Conservation (phyloP, 352 stramenopile genomes). For the Phytophthora constricta region DNA sequence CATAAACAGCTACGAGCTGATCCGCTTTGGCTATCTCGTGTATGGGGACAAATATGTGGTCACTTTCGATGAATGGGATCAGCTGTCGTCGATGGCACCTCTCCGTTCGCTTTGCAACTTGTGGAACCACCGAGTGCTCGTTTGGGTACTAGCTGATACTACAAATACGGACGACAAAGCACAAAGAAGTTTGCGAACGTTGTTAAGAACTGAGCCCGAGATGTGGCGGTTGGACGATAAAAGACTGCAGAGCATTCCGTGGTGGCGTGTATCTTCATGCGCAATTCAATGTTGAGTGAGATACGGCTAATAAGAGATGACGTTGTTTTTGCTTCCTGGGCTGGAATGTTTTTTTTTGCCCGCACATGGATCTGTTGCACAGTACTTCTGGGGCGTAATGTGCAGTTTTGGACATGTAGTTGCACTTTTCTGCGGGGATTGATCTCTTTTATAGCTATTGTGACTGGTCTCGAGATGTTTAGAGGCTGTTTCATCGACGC, state of each 20-base stretch:
- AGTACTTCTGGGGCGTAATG: too few species aligned
- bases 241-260: slow-evolving; percentile 5
- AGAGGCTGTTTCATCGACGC: background rate
- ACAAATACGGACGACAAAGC: background rate
- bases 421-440: too few species aligned
- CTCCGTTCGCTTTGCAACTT: slow-evolving; percentile 21
- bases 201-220: slow-evolving; percentile 3
- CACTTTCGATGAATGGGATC: slow-evolving; percentile 30
- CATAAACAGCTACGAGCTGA: slow-evolving; percentile 33
- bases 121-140: slow-evolving; percentile 32
- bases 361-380: too few species aligned
- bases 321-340: too few species aligned
- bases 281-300: slow-evolving; percentile 11
- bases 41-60: slow-evolving; percentile 32
- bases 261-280: slow-evolving; percentile 2
- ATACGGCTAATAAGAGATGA: too few species aligned
- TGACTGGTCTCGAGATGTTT: background rate
- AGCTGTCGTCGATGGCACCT: slow-evolving; percentile 16
- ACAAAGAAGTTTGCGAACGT: background rate
- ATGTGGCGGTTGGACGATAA: slow-evolving; percentile 30
- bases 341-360: too few species aligned
- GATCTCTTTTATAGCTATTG: too few species aligned
- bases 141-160: slow-evolving; percentile 14
- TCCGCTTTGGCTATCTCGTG: slow-evolving; percentile 33
- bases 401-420: background rate